Evolutionary conservation across 202 grass and related monocot species (phyloP), one percentile per base, ranked within the genome.

Genomic region (Brachypodium distachyon): DNA sequence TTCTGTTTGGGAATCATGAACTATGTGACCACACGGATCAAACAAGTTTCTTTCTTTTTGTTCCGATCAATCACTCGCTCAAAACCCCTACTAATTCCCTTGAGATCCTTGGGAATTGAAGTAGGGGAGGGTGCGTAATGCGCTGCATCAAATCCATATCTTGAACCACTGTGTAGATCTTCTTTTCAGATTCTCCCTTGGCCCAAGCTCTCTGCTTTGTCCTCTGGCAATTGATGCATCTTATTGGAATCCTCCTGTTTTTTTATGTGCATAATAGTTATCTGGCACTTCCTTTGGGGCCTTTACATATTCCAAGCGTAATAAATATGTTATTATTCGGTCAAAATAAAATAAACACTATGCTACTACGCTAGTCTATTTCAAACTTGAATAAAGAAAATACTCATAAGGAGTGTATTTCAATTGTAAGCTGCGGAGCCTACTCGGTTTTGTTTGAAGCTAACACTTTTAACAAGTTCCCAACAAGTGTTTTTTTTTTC

Each of bases 121-220:
- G 51, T n/a, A n/a, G n/a, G n/a, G n/a, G n/a, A 32, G 53, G 13
- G 42, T 82, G 78, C 55, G 55, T 64, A 40, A 23, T 77, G 49
- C 77, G 67, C 31, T 89, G 77, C 60, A 74, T 83, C 83, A 73
- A 81, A 82, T 82, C 87, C 87, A 76, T 83, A 90, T 90, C 79
- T 86, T 36, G 62, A 63, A 79, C 83, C 83, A 90, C 83, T 64
- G 75, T 76, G 79, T 60, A 82, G 81, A 86, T 90, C 78, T 86
- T 61, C 82, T 86, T 90, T 90, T 62, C 57, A 67, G 83, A 82
- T 86, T 77, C 78, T 81, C 72, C 40, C 69, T 68, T 76, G 79
- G 39, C 74, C 72, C 68, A 77, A 82, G 67, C 67, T 74, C 67
- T 74, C 60, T 39, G 42, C 87, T 60, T 85, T 83, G 69, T 56